These are phyloP conservation scores for Termitomyces sp. DNA, from an alignment of 768 basidiomycete species.

Conservation along the genomic window DNA sequence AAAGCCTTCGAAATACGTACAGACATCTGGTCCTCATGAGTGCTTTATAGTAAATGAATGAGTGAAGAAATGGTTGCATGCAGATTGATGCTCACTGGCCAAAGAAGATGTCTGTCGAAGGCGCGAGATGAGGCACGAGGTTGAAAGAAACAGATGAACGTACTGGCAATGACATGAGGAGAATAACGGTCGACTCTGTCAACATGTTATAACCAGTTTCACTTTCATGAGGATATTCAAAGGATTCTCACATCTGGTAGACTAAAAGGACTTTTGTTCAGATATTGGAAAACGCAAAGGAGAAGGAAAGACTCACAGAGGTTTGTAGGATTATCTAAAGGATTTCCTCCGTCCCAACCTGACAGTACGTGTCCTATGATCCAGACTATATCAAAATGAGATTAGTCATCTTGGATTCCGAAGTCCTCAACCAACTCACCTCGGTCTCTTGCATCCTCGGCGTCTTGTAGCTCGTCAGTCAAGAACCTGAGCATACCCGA, in stretches of 20 bases:
- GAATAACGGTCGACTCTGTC: conserved; percentile 71
- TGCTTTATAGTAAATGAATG: conserved; percentile 23
- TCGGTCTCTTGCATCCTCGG: conserved; percentile 72
- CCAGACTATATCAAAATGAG: conserved; percentile 37
- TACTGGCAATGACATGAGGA: conserved; percentile 74
- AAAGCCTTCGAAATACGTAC: conserved; percentile 28
- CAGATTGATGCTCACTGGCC: conserved; percentile 43
- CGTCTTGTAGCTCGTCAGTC: conserved; percentile 74
- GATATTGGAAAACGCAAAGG: background rate
- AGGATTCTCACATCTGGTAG: conserved; percentile 35
- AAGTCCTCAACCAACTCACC: conserved; percentile 31
- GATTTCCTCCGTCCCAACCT: conserved; percentile 73
- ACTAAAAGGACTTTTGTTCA: conserved; percentile 16
- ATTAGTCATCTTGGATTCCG: conserved; percentile 29
- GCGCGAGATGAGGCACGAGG: background rate
- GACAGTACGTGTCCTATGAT: conserved; percentile 54
- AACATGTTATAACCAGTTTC: background rate
- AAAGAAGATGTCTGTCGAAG: conserved; percentile 60
- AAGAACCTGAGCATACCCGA: conserved; percentile 78
- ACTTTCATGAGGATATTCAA: background rate
- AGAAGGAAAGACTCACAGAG: conserved; percentile 46
- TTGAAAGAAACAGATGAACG: conserved; percentile 20
- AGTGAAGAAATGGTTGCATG: background rate
- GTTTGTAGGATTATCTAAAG: conserved; percentile 61
- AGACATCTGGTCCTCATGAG: conserved; percentile 70